Evolutionary conservation across 148 eudicot genomes (phyloP).

Genomic region (Chenopodium suecicum): DNA sequence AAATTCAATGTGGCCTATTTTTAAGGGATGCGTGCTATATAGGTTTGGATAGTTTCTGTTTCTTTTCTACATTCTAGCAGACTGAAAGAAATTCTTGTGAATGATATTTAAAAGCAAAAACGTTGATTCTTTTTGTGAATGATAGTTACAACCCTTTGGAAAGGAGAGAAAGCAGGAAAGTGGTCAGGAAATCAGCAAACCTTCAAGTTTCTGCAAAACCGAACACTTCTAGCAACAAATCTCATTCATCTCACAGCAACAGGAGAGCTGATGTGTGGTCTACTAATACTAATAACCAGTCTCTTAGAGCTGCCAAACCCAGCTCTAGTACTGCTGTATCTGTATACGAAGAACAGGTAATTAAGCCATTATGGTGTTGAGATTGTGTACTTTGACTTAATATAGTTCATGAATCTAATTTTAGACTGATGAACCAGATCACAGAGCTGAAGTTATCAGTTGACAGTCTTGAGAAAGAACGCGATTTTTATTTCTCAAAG

Average conservation of each 20-base stretch:
- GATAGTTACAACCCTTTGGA: constrained; percentile 81
- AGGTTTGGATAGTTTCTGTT: too few species aligned
- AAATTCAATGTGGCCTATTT: too few species aligned
- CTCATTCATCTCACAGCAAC: constrained; percentile 50
- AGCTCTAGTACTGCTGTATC: constrained; percentile 39
- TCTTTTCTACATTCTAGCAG: too few species aligned
- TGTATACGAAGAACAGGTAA: constrained; percentile 77
- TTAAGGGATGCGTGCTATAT: too few species aligned
- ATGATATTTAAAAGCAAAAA: not conserved
- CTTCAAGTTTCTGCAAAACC: constrained; percentile 43
- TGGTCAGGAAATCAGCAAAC: constrained; percentile 48
- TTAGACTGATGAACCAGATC: constrained; percentile 43
- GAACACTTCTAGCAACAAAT: constrained; percentile 35
- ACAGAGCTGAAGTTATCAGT: constrained; percentile 89
- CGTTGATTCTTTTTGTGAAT: not conserved
- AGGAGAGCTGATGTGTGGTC: constrained; percentile 55
- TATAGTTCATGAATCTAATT: constrained; percentile 10
- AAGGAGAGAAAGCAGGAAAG: constrained; percentile 75
- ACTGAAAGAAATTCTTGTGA: too few species aligned
- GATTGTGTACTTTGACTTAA: not conserved
- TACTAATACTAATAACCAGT: constrained; percentile 37
- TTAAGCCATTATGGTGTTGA: not conserved
- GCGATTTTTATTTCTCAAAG: constrained; percentile 95
- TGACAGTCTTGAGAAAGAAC: constrained; percentile 90
- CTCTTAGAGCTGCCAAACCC: constrained; percentile 50